Percentiles rank a stretch among this genome's conserved stretches.
These are phyloP conservation scores for Samsoniella hepiali DNA, from an alignment of 2,329 filamentous ascomycete genomes.

Conservation along the genomic window DNA sequence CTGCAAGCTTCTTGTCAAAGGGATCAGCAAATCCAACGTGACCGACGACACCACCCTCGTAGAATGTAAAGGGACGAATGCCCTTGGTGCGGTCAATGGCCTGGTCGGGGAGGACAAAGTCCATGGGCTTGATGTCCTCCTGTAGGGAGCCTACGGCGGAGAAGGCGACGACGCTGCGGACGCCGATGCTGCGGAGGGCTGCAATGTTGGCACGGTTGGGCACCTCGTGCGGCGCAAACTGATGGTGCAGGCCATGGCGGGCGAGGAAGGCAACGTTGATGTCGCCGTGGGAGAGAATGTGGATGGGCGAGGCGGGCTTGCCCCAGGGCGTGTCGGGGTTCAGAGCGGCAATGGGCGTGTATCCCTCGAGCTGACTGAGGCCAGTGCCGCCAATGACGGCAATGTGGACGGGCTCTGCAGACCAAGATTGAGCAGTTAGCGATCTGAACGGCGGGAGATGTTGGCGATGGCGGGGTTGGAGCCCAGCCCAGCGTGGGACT, in stretches of 20 bases:
- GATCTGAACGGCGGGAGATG: not conserved
- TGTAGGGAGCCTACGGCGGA: conserved; percentile 89
- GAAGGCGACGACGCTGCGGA: conserved; percentile 89
- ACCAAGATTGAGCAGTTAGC: conserved; percentile 15
- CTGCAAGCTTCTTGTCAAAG: conserved; percentile 76
- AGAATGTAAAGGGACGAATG: conserved; percentile 91
- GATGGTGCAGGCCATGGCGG: conserved; percentile 84
- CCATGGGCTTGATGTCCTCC: conserved; percentile 89
- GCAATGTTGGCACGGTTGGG: conserved; percentile 93
- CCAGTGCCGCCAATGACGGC: conserved; percentile 93
- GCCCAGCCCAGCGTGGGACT: conserved; percentile 27
- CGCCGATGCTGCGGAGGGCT: conserved; percentile 87
- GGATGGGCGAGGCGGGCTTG: conserved; percentile 68
- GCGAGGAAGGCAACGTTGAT: conserved; percentile 88
- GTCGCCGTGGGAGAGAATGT: conserved; percentile 82
- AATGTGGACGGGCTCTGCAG: conserved; percentile 67
- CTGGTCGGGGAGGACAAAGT: conserved; percentile 96
- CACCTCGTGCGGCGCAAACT: conserved; percentile 92
- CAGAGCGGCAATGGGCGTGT: conserved; percentile 77
- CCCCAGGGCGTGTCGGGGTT: conserved; percentile 86
- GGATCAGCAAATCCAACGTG: conserved; percentile 96
- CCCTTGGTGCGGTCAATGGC: conserved; percentile 97
- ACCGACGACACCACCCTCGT: conserved; percentile 85
- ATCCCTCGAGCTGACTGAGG: conserved; percentile 80
- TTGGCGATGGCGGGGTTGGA: not conserved